phyloP scores from a whole-genome alignment of 2,329 filamentous ascomycete species.

The Westerdykella sp. region DNA sequence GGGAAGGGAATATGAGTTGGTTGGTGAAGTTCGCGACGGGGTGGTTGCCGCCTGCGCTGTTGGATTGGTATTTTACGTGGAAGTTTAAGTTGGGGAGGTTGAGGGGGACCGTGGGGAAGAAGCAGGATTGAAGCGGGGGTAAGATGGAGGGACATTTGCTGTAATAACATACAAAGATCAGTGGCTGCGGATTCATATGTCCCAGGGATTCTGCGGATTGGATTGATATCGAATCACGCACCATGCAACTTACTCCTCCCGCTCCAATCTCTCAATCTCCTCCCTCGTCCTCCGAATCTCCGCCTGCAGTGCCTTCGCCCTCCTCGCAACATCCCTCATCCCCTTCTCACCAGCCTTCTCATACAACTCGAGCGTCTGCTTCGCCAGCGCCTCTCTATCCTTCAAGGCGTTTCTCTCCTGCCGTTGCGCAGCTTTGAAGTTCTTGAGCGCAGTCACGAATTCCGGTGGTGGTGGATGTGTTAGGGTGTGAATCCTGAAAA shows the following conservation, averaged over 20 bases:
- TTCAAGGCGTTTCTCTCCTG: slow-evolving; percentile 23
- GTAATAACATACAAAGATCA: no score
- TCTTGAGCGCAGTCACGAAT: slow-evolving; percentile 26
- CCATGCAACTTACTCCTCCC: slow-evolving; percentile 5
- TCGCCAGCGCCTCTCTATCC: slow-evolving; percentile 28
- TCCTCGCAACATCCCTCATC: slow-evolving; percentile 35
- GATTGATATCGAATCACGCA: no score
- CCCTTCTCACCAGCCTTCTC: slow-evolving; percentile 28
- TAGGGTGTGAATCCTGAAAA: slow-evolving; percentile 20
- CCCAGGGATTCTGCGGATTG: no score
- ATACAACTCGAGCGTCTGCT: slow-evolving; percentile 34
- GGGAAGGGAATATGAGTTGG: slow-evolving; percentile 49
- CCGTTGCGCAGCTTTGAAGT: slow-evolving; percentile 27
- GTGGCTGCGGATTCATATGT: no score
- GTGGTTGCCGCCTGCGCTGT: slow-evolving; percentile 41
- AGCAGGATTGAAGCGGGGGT: slow-evolving; percentile 17
- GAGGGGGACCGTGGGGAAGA: slow-evolving; percentile 28
- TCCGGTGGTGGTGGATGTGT: slow-evolving; percentile 22
- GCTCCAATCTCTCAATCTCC: slow-evolving; percentile 27
- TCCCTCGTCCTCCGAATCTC: slow-evolving; percentile 31
- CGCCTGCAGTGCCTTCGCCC: slow-evolving; percentile 33
- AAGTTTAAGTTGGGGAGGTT: slow-evolving; percentile 50
- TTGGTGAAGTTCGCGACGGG: slow-evolving; percentile 45
- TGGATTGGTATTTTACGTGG: slow-evolving; percentile 44
- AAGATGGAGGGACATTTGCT: no score